A percentile compares a stretch with the other conserved stretches of the same genome.
phyloP scores from a whole-genome alignment of 495 filamentous ascomycete species.

The Physcia stellaris region DNA sequence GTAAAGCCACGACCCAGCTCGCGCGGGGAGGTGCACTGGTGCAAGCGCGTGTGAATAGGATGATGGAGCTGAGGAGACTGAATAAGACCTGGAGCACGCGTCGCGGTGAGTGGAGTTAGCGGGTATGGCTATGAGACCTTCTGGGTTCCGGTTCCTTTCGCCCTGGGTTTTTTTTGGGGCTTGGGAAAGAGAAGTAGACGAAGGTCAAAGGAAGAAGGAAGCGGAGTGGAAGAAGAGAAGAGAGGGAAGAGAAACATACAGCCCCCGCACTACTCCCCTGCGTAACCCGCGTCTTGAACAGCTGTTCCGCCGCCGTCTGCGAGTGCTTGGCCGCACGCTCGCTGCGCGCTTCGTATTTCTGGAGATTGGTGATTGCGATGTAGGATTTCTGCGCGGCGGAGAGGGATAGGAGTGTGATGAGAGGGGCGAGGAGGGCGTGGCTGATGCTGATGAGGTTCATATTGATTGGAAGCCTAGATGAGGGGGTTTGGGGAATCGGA shows the following conservation, averaged over 20 bases:
- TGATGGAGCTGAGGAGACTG: conserved; percentile 1
- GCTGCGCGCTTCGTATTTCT: conserved; percentile 25
- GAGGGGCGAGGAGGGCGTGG: no score
- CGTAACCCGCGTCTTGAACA: conserved; percentile 28
- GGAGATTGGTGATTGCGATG: conserved; percentile 27
- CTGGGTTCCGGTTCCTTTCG: background rate
- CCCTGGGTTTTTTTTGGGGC: background rate
- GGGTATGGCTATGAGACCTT: no score
- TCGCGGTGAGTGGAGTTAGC: no score
- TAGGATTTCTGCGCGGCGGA: conserved; percentile 21
- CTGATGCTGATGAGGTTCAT: no score
- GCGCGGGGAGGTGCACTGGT: background rate
- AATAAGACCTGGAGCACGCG: background rate
- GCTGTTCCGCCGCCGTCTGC: conserved; percentile 21
- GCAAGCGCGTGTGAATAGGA: background rate
- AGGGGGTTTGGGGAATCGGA: no score
- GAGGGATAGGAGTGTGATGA: no score
- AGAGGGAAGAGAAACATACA: conserved; percentile 1
- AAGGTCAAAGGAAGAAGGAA: background rate
- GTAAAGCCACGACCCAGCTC: background rate
- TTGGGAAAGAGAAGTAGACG: no score
- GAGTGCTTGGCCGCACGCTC: conserved; percentile 29
- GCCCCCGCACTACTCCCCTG: conserved; percentile 21
- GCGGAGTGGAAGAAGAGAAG: conserved; percentile 4
- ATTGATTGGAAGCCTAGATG: no score